Percentiles rank a stretch among this genome's conserved stretches.
Evolutionary conservation across 1,139 yeast species (phyloP).

Genomic region (Pichia sp.): DNA sequence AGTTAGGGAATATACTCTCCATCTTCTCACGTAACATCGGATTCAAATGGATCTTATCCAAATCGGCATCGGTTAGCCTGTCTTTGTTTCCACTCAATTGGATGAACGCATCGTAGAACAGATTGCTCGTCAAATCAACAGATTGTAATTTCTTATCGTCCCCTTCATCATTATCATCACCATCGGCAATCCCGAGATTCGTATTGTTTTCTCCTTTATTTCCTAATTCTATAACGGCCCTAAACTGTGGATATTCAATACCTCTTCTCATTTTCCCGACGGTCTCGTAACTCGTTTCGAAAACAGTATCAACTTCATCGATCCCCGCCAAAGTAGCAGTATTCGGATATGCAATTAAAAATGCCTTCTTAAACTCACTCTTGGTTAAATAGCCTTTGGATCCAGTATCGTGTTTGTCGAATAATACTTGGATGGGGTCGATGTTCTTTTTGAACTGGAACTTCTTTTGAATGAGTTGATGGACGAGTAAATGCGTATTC

Average conservation of each 20-base stretch:
- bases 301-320: slow-evolving; percentile 23
- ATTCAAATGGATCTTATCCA: slow-evolving; percentile 21
- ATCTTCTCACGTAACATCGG: slow-evolving; percentile 16
- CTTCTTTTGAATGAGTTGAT: slow-evolving; percentile 14
- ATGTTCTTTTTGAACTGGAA: slow-evolving; percentile 12
- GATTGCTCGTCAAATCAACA: slow-evolving; percentile 22
- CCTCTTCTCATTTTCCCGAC: slow-evolving; percentile 24
- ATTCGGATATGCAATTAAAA: slow-evolving; percentile 40
- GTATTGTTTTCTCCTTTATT: slow-evolving; percentile 14
- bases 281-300: slow-evolving; percentile 28
- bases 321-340: slow-evolving; percentile 18
- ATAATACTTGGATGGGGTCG: slow-evolving; percentile 20
- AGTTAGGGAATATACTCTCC: slow-evolving; percentile 4
- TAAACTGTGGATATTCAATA: slow-evolving; percentile 24
- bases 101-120: slow-evolving; percentile 25
- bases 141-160: neutral
- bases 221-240: slow-evolving; percentile 20
- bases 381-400: slow-evolving; percentile 55
- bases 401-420: slow-evolving; percentile 33
- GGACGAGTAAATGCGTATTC: slow-evolving; percentile 11
- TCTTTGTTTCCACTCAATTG: slow-evolving; percentile 20
- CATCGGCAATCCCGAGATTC: neutral
- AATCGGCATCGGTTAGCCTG: slow-evolving; percentile 19
- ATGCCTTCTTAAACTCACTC: slow-evolving; percentile 69
- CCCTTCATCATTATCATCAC: neutral